A percentile compares a stretch with the other conserved stretches of the same genome.
phyloP scores from a whole-genome alignment of 768 basidiomycete species.

The Podaxis carcinomalis region DNA sequence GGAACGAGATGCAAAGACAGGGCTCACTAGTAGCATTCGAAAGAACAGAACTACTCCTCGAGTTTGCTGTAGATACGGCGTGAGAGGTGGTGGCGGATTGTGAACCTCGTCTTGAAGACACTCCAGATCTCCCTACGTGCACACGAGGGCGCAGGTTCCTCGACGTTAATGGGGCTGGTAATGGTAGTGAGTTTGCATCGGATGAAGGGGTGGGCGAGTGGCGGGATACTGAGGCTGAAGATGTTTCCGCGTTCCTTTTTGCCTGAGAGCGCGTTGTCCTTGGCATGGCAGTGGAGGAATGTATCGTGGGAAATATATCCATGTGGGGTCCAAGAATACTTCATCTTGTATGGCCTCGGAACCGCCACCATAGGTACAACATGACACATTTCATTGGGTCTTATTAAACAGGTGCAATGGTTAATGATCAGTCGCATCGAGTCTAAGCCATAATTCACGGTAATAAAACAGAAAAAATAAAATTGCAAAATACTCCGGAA shows the following conservation, averaged over 20 bases:
- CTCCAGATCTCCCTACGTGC: constrained; percentile 13
- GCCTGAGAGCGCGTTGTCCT: neutral
- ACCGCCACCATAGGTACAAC: too few relatives aligned
- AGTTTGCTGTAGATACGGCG: constrained; percentile 11
- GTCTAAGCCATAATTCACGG: too few relatives aligned
- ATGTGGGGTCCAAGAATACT: too few relatives aligned
- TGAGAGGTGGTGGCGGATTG: constrained; percentile 11
- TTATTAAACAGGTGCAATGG: too few relatives aligned
- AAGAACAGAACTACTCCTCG: constrained; percentile 3
- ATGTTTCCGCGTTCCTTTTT: neutral
- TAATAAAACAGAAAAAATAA: neutral
- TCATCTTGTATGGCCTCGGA: too few relatives aligned
- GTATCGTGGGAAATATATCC: neutral
- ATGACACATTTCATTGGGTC: too few relatives aligned
- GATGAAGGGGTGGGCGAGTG: neutral
- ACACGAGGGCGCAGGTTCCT: constrained; percentile 16
- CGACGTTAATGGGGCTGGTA: constrained; percentile 22
- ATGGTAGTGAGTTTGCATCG: constrained; percentile 6
- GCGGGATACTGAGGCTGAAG: neutral
- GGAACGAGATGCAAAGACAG: neutral
- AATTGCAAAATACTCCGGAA: neutral
- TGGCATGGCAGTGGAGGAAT: neutral
- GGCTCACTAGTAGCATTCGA: neutral
- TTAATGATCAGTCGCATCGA: too few relatives aligned
- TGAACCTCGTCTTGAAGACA: constrained; percentile 16